phyloP scores from a whole-genome alignment of 1,139 yeast species.

The Kodamaea fungicola region DNA sequence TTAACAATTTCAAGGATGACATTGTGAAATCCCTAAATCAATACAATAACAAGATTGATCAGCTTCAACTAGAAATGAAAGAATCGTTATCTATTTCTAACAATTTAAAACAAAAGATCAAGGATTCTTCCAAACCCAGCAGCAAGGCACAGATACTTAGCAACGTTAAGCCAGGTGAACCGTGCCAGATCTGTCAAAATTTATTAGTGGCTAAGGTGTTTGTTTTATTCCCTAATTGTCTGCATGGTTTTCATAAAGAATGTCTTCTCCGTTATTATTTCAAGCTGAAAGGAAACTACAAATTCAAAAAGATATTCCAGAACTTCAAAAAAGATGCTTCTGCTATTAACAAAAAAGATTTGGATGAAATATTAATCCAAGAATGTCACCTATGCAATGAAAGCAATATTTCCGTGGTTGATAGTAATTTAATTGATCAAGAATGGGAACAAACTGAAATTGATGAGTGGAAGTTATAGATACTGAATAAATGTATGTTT shows the following conservation, averaged over 20 bases:
- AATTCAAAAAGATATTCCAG: conserved; percentile 52
- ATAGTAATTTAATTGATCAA: conserved; percentile 38
- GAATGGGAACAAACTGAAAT: conserved; percentile 18
- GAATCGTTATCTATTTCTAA: conserved; percentile 65
- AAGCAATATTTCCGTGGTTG: conserved; percentile 65
- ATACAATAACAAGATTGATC: conserved; percentile 62
- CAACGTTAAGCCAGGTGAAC: conserved; percentile 77
- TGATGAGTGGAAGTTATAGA: conserved; percentile 24
- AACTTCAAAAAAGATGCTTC: conserved; percentile 16
- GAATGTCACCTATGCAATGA: conserved; percentile 85
- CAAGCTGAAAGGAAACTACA: conserved; percentile 61
- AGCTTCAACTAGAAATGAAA: conserved; percentile 71
- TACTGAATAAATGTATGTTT: background rate
- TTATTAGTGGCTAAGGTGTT: conserved; percentile 73
- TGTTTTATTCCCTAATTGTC: conserved; percentile 78
- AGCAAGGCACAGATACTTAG: conserved; percentile 31
- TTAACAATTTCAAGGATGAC: conserved; percentile 82
- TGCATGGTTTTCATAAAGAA: conserved; percentile 86
- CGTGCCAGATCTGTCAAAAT: conserved; percentile 69
- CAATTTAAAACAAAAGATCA: conserved; percentile 58
- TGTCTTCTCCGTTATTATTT: conserved; percentile 66
- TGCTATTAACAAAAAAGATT: conserved; percentile 28
- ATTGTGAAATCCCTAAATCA: conserved; percentile 73
- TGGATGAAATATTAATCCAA: conserved; percentile 59
- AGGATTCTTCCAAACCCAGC: conserved; percentile 44